Evolutionary conservation across 1,284 basidiomycete genomes (phyloP).

Genomic region (Apiotrichum laibachii): DNA sequence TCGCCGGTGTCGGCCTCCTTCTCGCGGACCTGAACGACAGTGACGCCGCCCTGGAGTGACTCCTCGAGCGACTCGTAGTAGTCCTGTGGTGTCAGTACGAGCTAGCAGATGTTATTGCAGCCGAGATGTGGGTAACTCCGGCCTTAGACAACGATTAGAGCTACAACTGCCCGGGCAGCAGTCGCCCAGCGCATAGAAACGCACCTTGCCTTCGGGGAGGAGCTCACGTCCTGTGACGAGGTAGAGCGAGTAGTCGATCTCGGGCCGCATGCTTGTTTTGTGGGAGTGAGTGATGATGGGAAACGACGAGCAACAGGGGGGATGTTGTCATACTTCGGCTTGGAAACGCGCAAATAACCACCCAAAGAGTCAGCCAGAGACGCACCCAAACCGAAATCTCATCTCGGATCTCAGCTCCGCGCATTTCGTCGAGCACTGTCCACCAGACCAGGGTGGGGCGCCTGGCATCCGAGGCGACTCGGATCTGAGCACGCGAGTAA

Average conservation of each 20-base stretch:
- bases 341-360: neutral
- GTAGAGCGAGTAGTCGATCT: constrained; percentile 73
- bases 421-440: no score
- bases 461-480: no score
- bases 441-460: no score
- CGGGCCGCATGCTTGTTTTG: constrained; percentile 28
- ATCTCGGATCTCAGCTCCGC: no score
- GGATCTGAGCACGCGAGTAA: no score
- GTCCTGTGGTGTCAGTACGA: constrained; percentile 53
- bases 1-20: constrained; percentile 76
- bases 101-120: no score
- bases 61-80: constrained; percentile 76
- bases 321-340: neutral
- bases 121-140: no score
- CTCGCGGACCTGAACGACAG: constrained; percentile 84
- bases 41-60: constrained; percentile 81
- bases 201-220: constrained; percentile 73
- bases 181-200: constrained; percentile 8
- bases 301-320: neutral
- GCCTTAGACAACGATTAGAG: no score
- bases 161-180: no score
- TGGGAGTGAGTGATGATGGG: neutral
- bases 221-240: constrained; percentile 80
- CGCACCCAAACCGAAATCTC: no score
- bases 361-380: no score